Percentiles rank a stretch among this genome's conserved stretches.
phyloP scores from a whole-genome alignment of 345 rosid genomes.

The Excoecaria agallocha region DNA sequence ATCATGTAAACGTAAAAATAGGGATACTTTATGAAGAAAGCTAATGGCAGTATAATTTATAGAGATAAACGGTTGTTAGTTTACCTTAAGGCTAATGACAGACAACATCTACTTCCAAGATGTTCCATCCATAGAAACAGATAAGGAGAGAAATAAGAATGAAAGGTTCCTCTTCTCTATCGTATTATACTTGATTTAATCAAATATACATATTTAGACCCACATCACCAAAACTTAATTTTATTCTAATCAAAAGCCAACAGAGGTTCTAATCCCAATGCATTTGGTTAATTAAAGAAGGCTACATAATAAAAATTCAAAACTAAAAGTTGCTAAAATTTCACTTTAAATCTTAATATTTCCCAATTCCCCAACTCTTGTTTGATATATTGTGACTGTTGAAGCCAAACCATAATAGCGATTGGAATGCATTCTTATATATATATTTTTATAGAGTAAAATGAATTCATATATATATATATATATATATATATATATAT shows the following conservation, averaged over 20 bases:
- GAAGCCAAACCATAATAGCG: background rate
- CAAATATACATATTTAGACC: conserved; percentile 15
- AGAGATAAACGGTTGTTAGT: too few relatives aligned
- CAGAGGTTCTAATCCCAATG: background rate
- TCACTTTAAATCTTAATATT: background rate
- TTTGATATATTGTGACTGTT: background rate
- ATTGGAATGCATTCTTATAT: background rate
- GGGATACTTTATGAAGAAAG: too few relatives aligned
- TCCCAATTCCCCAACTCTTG: background rate
- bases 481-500: too few relatives aligned
- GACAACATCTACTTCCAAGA: too few relatives aligned
- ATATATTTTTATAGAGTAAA: too few relatives aligned
- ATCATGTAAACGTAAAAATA: background rate
- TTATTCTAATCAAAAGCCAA: background rate
- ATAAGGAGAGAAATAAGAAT: conserved; percentile 51
- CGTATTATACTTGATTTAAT: conserved; percentile 20
- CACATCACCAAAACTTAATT: conserved; percentile 25
- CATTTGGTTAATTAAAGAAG: background rate
- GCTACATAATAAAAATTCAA: background rate
- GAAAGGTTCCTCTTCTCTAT: conserved; percentile 38
- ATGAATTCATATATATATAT: too few relatives aligned
- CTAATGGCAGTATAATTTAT: too few relatives aligned
- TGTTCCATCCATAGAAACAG: conserved; percentile 40
- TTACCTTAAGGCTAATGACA: too few relatives aligned
- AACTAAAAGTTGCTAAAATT: background rate